Conservation (phyloP, 2,329 filamentous ascomycete genomes). For the Claviceps capensis region DNA sequence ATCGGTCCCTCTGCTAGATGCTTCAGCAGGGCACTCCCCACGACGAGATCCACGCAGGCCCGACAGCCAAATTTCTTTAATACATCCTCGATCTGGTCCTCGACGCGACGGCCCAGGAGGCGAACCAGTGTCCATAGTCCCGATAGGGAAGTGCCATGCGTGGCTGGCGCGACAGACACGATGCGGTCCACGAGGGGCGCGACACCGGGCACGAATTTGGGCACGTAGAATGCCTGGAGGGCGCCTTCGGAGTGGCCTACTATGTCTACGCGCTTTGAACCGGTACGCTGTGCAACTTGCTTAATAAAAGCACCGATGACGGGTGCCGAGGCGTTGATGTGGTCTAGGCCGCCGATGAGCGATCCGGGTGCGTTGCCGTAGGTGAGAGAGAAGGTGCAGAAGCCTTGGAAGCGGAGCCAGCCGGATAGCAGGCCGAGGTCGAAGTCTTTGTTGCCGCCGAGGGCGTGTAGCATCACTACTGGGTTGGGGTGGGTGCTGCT, state of each 20-base stretch:
- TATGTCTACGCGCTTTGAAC: conserved; percentile 10
- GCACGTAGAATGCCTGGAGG: conserved; percentile 10
- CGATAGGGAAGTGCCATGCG: conserved; percentile 12
- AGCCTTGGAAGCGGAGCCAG: conserved; percentile 7
- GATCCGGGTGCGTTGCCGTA: conserved; percentile 7
- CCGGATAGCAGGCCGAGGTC: conserved; percentile 9
- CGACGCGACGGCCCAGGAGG: not conserved
- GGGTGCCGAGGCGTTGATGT: conserved; percentile 8
- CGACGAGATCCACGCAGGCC: conserved; percentile 7
- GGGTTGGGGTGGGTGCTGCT: conserved; percentile 7
- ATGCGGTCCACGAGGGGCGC: conserved; percentile 7
- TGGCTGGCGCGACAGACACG: conserved; percentile 10
- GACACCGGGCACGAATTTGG: conserved; percentile 8
- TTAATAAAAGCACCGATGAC: conserved; percentile 10
- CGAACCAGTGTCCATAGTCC: conserved; percentile 7
- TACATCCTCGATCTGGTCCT: not conserved
- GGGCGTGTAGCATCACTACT: conserved; percentile 12
- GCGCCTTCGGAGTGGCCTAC: conserved; percentile 13
- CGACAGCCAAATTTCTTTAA: conserved; percentile 5
- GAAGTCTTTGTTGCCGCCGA: conserved; percentile 9
- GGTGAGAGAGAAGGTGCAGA: conserved; percentile 12
- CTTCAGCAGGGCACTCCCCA: conserved; percentile 2
- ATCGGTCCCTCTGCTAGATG: conserved; percentile 9
- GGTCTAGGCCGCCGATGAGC: conserved; percentile 9
- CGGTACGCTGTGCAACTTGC: conserved; percentile 8